These are phyloP conservation scores for Dictyostelium intermedium DNA, from an alignment of 78 protist species.

Conservation along the genomic window DNA sequence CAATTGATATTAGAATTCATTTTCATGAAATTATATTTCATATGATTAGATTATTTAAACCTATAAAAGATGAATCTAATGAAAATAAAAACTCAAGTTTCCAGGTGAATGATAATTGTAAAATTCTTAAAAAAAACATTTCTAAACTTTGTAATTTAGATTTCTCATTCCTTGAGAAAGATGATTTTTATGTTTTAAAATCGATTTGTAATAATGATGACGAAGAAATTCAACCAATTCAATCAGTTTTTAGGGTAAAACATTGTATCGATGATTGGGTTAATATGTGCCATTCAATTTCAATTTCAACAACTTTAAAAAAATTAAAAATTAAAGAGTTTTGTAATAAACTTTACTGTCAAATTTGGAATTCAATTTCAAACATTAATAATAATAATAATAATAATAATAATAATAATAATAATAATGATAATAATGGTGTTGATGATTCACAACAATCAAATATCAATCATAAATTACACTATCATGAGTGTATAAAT, in stretches of 20 bases:
- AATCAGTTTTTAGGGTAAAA: not conserved
- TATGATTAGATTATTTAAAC: not conserved
- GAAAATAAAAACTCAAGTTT: too few relatives aligned
- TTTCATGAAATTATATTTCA: not conserved
- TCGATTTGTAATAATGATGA: not conserved
- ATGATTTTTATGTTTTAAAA: not conserved
- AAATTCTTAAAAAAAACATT: not conserved
- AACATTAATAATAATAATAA: too few relatives aligned
- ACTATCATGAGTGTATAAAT: not conserved
- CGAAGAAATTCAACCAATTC: not conserved
- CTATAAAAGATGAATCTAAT: too few relatives aligned
- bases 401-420: too few relatives aligned
- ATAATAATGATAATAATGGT: not conserved
- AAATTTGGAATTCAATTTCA: not conserved
- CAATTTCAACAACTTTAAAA: not conserved
- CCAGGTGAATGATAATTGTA: not conserved
- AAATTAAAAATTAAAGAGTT: not conserved
- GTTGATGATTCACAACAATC: not conserved
- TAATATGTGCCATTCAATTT: not conserved
- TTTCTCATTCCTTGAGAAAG: not conserved
- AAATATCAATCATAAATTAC: not conserved
- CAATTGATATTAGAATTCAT: not conserved
- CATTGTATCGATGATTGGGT: not conserved
- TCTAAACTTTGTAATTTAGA: not conserved
- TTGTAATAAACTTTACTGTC: not conserved